Conservation (phyloP, 805 yeast species). For the Candida maltosa region DNA sequence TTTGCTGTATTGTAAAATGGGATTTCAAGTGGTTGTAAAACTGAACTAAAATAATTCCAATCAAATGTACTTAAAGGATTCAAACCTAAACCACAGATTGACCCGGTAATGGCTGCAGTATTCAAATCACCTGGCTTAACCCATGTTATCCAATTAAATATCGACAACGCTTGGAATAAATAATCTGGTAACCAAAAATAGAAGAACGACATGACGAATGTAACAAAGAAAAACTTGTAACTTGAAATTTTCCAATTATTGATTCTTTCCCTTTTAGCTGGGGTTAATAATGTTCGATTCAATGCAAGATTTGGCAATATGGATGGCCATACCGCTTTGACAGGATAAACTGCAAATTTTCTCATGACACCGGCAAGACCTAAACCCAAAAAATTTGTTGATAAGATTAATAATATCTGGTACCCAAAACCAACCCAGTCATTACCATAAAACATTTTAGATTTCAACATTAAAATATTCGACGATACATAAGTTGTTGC, state of each 20-base stretch:
- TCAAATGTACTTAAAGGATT: conserved; percentile 55
- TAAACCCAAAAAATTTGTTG: conserved; percentile 24
- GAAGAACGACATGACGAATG: conserved; percentile 26
- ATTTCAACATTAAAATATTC: conserved; percentile 21
- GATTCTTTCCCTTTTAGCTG: conserved; percentile 20
- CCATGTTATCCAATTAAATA: conserved; percentile 58
- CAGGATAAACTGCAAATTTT: conserved; percentile 20
- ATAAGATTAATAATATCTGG: conserved; percentile 17
- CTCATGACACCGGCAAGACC: conserved; percentile 28
- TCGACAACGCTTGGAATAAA: conserved; percentile 37
- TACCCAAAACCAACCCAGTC: conserved; percentile 25
- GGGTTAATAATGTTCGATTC: conserved; percentile 22
- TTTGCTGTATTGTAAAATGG: conserved; percentile 35
- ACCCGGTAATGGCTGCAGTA: conserved; percentile 49
- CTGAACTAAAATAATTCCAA: conserved; percentile 39
- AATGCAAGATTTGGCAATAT: conserved; percentile 26
- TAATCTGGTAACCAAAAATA: conserved; percentile 47
- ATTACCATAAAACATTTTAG: conserved; percentile 17
- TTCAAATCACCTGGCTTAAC: conserved; percentile 49
- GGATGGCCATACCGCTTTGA: conserved; percentile 25
- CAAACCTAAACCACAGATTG: conserved; percentile 46
- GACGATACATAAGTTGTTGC: conserved; percentile 20
- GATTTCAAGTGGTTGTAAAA: conserved; percentile 26
- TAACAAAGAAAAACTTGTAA: conserved; percentile 16
- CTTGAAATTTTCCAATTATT: conserved; percentile 28